Conservation (phyloP, 1,284 basidiomycete genomes). For the Fistulinella cinereoalba region DNA sequence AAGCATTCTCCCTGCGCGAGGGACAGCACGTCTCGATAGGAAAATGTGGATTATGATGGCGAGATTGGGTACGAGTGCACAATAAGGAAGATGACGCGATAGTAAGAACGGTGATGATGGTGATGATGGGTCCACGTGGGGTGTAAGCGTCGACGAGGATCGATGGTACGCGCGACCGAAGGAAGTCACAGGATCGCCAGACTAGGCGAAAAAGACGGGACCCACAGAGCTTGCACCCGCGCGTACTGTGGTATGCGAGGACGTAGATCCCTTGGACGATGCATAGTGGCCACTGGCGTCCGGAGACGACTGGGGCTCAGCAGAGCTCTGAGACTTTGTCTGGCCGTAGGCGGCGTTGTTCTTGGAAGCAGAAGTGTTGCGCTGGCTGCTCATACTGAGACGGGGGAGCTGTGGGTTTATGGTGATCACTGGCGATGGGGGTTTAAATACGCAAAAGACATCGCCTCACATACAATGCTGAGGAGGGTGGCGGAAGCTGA, state of each 20-base stretch:
- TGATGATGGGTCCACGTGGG: not conserved
- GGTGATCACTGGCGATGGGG: constrained; percentile 7
- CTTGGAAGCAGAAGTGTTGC: constrained; percentile 36
- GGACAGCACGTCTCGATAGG: constrained; percentile 5
- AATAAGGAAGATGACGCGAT: not conserved
- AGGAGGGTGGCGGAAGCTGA: constrained; percentile 16
- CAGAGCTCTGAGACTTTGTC: constrained; percentile 22
- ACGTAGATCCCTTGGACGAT: constrained; percentile 32
- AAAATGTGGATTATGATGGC: not conserved
- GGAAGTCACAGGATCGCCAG: not conserved
- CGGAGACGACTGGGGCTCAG: constrained; percentile 12
- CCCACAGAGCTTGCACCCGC: constrained; percentile 43
- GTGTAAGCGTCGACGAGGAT: not conserved
- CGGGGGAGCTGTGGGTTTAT: not conserved
- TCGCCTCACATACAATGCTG: constrained; percentile 25
- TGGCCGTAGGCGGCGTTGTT: constrained; percentile 19
- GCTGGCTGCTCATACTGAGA: constrained; percentile 41
- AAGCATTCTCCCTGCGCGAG: constrained; percentile 1
- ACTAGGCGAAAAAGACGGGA: constrained; percentile 48
- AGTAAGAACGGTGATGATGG: not conserved
- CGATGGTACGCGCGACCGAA: not conserved
- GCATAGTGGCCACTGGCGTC: constrained; percentile 23
- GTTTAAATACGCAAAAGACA: constrained; percentile 31
- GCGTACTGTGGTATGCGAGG: constrained; percentile 42
- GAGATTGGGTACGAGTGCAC: not conserved